Base-by-base conservation (phyloP, 768 basidiomycete species). In the Ramaria sp. region DNA sequence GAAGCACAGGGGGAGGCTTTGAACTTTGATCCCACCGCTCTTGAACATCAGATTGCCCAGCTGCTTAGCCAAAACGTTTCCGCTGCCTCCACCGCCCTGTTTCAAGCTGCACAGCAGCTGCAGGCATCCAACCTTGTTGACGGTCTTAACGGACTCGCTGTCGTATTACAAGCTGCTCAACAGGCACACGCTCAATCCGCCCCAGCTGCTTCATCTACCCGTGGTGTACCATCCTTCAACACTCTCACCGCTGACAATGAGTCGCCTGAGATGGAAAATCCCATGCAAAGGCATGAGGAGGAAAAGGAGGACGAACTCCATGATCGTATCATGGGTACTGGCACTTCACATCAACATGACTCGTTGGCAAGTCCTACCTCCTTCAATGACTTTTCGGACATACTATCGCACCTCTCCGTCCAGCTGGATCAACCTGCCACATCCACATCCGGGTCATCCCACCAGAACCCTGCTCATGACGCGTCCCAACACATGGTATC, bases 211-310 rank as follows among this genome's bases (percentile, higher is more conserved):
- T 65, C 64, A 56, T 69, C 69, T 48, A 88, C 87, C 36, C 80
- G 84, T 58, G 78, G 78, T 1, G 83, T 85, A 0, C 85, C 87
- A 47, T 80, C 85, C 1, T 88, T 88, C 62, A 86, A 88, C 65
- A 86, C 83, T 13, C 77, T 88, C 16, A 87, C 83, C 16, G 78
- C 80, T 36, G 76, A 71, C 44, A 76, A 55, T 47, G 53, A 55
- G 22, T 48, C 30, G 18, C 53, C 53, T 15, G 53, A 55, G 22
- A 25, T n/a, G 20, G 53, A 48, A 32, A 48, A 20, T n/a, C 44
- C 42, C 12, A 30, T 55, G 28, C 53, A 78, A 58, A 61, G 67
- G 41, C 64, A 67, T 32, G 67, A 65, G 47, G 77, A 78, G 24
- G 66, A 65, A 25, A 63, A 60, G 15, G 65, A 66, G 37, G 61